Percentiles rank a stretch among this genome's conserved stretches.
Conservation (phyloP, 768 basidiomycete species). For the Leccinum sublutescens region DNA sequence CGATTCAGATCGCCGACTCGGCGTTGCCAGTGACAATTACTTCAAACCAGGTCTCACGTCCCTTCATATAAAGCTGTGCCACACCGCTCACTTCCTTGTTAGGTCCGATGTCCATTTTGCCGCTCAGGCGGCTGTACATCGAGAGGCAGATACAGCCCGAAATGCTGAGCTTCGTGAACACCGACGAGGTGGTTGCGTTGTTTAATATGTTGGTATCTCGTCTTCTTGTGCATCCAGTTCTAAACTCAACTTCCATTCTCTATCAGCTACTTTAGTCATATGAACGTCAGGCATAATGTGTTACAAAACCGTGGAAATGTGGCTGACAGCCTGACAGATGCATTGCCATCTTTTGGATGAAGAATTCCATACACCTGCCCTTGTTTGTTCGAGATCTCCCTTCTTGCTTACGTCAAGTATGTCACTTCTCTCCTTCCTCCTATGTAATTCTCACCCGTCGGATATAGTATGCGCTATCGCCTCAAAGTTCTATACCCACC, state of each 20-base stretch:
- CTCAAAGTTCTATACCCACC: constrained; percentile 80
- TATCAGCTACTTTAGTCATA: constrained; percentile 69
- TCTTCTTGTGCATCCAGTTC: background rate
- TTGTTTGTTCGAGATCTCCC: constrained; percentile 92
- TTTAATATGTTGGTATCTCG: constrained; percentile 78
- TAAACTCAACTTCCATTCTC: constrained; percentile 6
- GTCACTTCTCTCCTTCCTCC: constrained; percentile 27
- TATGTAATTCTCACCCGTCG: background rate
- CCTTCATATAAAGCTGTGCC: background rate
- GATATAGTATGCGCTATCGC: constrained; percentile 88
- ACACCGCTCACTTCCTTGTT: constrained; percentile 8
- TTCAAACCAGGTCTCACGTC: constrained; percentile 78
- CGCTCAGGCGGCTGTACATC: constrained; percentile 78
- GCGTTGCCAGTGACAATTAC: constrained; percentile 84
- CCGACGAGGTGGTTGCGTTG: constrained; percentile 87
- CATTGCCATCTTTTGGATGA: constrained; percentile 81
- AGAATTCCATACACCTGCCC: constrained; percentile 89
- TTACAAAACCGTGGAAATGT: background rate
- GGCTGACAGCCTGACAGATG: constrained; percentile 43
- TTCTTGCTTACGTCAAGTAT: constrained; percentile 91
- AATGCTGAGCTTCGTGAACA: constrained; percentile 84
- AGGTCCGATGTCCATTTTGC: constrained; percentile 89
- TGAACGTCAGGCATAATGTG: constrained; percentile 52
- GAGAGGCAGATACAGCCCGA: constrained; percentile 91
- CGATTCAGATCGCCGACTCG: constrained; percentile 51